Conservation (phyloP, 139 green algal genomes). For the Chlorella sorokiniana region DNA sequence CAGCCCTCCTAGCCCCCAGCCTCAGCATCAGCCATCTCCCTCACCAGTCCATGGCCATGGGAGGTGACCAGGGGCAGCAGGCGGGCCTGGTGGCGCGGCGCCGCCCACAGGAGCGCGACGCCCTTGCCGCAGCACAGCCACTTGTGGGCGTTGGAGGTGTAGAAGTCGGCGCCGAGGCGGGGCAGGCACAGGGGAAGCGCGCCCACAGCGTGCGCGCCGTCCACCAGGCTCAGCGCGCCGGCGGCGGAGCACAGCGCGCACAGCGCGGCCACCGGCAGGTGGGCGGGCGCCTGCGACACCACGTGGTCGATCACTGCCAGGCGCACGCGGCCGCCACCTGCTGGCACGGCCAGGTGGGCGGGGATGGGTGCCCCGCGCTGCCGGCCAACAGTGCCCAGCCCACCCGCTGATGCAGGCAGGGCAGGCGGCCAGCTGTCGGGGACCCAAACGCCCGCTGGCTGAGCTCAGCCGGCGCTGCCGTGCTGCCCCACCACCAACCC, state of each 20-base stretch:
- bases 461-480: too few relatives aligned
- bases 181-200: conserved; percentile 37
- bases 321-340: conserved; percentile 23
- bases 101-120: conserved; percentile 60
- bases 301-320: conserved; percentile 70
- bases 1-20: too few relatives aligned
- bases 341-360: too few relatives aligned
- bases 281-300: conserved; percentile 56
- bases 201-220: conserved; percentile 68
- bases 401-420: too few relatives aligned
- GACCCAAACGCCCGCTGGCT: too few relatives aligned
- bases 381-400: too few relatives aligned
- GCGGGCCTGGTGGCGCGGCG: conserved; percentile 20
- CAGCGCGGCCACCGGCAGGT: conserved; percentile 57
- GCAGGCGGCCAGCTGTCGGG: too few relatives aligned
- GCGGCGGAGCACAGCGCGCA: conserved; percentile 28
- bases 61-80: conserved; percentile 50
- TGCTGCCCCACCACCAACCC: too few relatives aligned
- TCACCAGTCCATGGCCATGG: conserved; percentile 50
- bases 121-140: conserved; percentile 54
- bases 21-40: too few relatives aligned
- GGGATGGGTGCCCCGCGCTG: too few relatives aligned
- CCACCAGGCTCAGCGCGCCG: conserved; percentile 56
- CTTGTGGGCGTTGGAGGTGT: conserved; percentile 70
- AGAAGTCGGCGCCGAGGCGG: conserved; percentile 54